A percentile compares a stretch with the other conserved stretches of the same genome.
Conservation (phyloP, 176 grass and related monocot genomes). For the Cenchrus americanus region DNA sequence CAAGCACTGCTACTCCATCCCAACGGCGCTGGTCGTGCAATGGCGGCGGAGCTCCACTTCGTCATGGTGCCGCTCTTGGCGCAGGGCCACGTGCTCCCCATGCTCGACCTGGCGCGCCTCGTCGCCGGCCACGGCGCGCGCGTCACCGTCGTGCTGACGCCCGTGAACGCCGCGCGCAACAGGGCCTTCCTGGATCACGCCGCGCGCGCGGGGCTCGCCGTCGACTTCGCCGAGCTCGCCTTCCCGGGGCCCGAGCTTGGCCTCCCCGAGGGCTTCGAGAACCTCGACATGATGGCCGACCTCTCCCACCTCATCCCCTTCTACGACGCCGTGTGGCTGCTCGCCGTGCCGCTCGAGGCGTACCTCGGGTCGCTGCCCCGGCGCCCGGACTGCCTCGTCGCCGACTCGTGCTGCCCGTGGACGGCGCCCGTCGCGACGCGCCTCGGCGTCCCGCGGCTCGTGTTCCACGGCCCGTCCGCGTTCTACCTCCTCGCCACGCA, state of each 20-base stretch:
- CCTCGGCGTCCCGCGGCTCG: slow-evolving; percentile 32
- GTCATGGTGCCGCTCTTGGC: slow-evolving; percentile 58
- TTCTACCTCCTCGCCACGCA: slow-evolving; percentile 36
- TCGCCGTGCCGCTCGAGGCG: slow-evolving; percentile 47
- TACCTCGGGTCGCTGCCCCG: slow-evolving; percentile 35
- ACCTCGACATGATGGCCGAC: slow-evolving; percentile 26
- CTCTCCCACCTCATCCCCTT: background rate
- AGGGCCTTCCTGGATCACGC: slow-evolving; percentile 39
- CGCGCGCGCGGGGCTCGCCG: slow-evolving; percentile 1
- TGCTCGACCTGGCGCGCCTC: slow-evolving; percentile 58
- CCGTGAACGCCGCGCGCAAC: slow-evolving; percentile 50
- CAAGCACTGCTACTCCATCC: too few species aligned
- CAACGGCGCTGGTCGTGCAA: background rate
- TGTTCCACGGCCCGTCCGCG: slow-evolving; percentile 45
- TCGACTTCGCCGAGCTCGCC: slow-evolving; percentile 50
- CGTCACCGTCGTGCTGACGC: slow-evolving; percentile 52
- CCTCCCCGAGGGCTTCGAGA: slow-evolving; percentile 56
- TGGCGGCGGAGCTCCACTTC: slow-evolving; percentile 49
- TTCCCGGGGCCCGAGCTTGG: slow-evolving; percentile 50
- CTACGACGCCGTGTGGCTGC: slow-evolving; percentile 34
- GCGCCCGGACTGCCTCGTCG: slow-evolving; percentile 49
- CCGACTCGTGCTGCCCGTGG: slow-evolving; percentile 38
- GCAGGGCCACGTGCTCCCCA: slow-evolving; percentile 67
- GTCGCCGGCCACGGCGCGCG: slow-evolving; percentile 42
- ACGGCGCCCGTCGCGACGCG: slow-evolving; percentile 27